Evolutionary conservation across 2,329 filamentous ascomycete genomes (phyloP), one percentile per base, ranked within the genome.

Genomic region (Didymella keratinophila): DNA sequence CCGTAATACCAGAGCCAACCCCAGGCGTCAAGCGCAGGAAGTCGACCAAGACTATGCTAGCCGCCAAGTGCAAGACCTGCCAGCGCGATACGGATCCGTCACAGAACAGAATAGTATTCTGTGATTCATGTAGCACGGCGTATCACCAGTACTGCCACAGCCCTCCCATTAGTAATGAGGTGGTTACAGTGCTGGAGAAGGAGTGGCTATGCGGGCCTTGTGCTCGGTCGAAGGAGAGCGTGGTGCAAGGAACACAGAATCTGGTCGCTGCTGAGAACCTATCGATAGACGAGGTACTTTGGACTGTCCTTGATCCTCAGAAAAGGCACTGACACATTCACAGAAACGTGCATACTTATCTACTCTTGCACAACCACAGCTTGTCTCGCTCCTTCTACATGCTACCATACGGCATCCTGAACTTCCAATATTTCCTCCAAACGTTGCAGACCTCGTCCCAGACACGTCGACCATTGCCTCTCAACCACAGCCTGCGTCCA

Each of bases 61-160:
- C 75, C 76, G 61, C 85, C 14, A 82, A 90, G 30, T 95, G 91
- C 79, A 88, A 87, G 67, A 83, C 86, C 63, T 96, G 92, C 77
- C 84, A 87, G 52, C 83, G 91, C 64, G 87, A 89, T 10, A 85
- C 89, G 64, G 91, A 89, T 69, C 88, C 89, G 3, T 75, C 81
- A n/a, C 86, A 81, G 66, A 95, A 95, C 77, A 86, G 88, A 78
- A 93, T 96, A 72, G 91, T 95, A 2, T 92, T 93, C 75, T 96
- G 92, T 78, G 90, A 94, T 76, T 87, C 87, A 16, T 96, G 92
- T 79, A 91, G 92, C 72, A 82, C 83, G 28, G 86, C 88, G 41
- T 96, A 92, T 85, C 92, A 96, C 76, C 90, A 93, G 73, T 86
- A 87, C 68, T 96, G 92, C 70, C 91, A 96, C 74, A 84, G 90